A percentile compares a stretch with the other conserved stretches of the same genome.
Evolutionary conservation across 495 filamentous ascomycete species (phyloP).

Genomic region (Xylaria telfairii): DNA sequence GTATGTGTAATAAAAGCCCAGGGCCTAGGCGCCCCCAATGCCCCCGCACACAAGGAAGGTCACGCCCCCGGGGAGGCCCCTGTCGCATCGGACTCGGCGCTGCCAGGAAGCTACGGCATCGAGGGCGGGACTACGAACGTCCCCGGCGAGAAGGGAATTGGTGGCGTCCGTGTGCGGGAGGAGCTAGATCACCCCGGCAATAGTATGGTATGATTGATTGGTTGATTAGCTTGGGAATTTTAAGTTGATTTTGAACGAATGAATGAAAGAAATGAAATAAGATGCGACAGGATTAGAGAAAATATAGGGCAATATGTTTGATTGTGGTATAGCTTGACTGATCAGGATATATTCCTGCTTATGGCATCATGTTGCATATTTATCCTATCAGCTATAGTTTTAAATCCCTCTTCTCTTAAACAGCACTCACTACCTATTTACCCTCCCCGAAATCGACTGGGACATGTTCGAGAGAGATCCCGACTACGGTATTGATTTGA

Average conservation of each 20-base stretch:
- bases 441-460: too few species aligned
- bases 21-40: slow-evolving; percentile 33
- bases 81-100: slow-evolving; percentile 33
- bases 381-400: too few species aligned
- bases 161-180: slow-evolving; percentile 26
- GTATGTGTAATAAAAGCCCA: slow-evolving; percentile 22
- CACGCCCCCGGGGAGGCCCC: slow-evolving; percentile 33
- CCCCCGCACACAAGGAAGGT: slow-evolving; percentile 30
- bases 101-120: slow-evolving; percentile 26
- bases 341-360: too few species aligned
- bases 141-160: slow-evolving; percentile 35
- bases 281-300: background rate
- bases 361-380: too few species aligned
- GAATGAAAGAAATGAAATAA: background rate
- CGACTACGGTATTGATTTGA: too few species aligned
- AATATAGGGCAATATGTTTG: too few species aligned
- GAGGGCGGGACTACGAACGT: slow-evolving; percentile 31
- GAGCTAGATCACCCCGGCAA: slow-evolving; percentile 30
- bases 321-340: background rate
- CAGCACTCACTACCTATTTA: too few species aligned
- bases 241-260: background rate
- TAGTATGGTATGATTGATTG: slow-evolving; percentile 21
- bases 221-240: background rate
- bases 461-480: too few species aligned
- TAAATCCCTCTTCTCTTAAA: too few species aligned